These are phyloP conservation scores for Dactylellina drechsleri DNA, from an alignment of 2,329 filamentous ascomycete species.

Conservation along the genomic window DNA sequence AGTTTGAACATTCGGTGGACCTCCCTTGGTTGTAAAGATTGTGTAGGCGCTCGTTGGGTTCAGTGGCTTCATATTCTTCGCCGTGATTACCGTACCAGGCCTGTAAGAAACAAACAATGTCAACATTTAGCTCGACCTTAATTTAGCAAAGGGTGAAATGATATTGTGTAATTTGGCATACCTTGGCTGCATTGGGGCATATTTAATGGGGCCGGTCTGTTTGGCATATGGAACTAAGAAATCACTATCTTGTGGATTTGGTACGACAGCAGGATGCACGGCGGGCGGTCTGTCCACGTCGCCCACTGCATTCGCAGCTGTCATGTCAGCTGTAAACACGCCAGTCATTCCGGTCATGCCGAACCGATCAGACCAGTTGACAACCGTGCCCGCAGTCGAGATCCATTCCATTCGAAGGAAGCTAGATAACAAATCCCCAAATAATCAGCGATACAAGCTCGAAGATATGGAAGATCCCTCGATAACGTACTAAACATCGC, in stretches of 20 bases:
- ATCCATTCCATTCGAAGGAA: conserved; percentile 45
- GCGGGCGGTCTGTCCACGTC: conserved; percentile 59
- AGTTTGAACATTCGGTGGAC: conserved; percentile 59
- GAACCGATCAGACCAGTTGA: conserved; percentile 73
- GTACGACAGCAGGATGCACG: conserved; percentile 27
- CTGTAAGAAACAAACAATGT: conserved; percentile 7
- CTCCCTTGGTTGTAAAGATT: conserved; percentile 60
- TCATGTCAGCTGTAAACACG: conserved; percentile 65
- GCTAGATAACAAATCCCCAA: conserved; percentile 15
- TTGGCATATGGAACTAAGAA: conserved; percentile 60
- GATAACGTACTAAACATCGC: conserved; percentile 59
- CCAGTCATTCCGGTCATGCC: conserved; percentile 73
- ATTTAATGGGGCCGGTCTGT: conserved; percentile 61
- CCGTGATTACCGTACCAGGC: conserved; percentile 61
- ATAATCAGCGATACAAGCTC: not conserved
- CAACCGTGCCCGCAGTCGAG: conserved; percentile 66
- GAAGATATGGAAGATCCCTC: not conserved
- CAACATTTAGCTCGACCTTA: not conserved
- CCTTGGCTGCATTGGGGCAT: conserved; percentile 63
- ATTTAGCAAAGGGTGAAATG: conserved; percentile 1
- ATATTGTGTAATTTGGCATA: conserved; percentile 37
- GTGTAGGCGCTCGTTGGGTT: conserved; percentile 61
- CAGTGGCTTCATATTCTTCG: conserved; percentile 60
- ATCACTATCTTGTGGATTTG: conserved; percentile 51
- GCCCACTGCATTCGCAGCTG: conserved; percentile 60